Evolutionary conservation across 2,329 filamentous ascomycete species (phyloP), one percentile per base, ranked within the genome.

Genomic region (Tolypocladium amazonense): DNA sequence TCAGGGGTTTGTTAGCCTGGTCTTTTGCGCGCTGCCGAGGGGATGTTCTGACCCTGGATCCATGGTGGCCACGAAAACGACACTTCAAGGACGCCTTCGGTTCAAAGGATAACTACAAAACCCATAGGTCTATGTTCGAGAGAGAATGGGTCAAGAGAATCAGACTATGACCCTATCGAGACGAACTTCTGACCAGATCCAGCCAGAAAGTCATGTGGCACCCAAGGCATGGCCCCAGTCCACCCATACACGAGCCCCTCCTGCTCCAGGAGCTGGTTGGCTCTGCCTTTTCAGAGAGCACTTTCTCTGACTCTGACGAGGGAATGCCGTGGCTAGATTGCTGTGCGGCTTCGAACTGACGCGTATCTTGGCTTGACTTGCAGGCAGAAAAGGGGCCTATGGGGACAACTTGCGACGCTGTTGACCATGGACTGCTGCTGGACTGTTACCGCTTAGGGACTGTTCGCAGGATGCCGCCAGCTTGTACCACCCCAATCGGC

Each of bases 141-240:
- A 25, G 41, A 53, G 25, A 37, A 35, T 39, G 53, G 8, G 35
- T 7, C 58, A 14, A 37, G 41, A 5, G 20, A 37, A 25, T 5
- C 33, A 12, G 50, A 43, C 14, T 23, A 33, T 37, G 56, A 25
- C 56, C 30, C 43, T 55, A 39, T 43, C 56, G 38, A 58, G 33
- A 27, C 33, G 47, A 20, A 25, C 27, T 47, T 38, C 57, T 58
- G 56, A 56, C 60, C 59, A 59, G 55, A 56, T 59, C 52, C 35
- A 58, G 43, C 58, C 64, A 63, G 62, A 62, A 58, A 67, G 66
- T 67, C 69, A 68, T 67, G 69, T 71, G 70, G 69, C 65, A 68
- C 67, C 64, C 50, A 58, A 62, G 65, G 67, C 63, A 65, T 67
- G 68, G 68, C 69, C 70, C 68, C 64, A 71, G 68, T 65, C 67